phyloP scores from a whole-genome alignment of 192 early-diverging fungal genomes.

The Spizellomyces punctatus region DNA sequence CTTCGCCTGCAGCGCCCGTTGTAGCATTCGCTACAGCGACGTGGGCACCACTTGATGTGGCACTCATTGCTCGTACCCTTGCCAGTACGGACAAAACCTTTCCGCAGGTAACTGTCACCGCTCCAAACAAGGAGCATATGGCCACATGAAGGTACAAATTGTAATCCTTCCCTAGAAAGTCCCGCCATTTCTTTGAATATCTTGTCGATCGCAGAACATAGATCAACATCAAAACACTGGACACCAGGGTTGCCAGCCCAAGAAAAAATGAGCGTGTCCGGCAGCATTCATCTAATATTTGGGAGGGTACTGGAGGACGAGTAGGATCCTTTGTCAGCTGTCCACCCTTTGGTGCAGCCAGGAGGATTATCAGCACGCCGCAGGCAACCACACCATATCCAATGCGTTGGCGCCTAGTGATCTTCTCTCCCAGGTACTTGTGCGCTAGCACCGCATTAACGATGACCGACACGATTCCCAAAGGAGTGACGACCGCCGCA shows the following conservation, averaged over 20 bases:
- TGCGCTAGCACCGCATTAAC: conserved; percentile 22
- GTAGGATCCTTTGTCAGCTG: neutral
- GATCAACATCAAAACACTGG: conserved; percentile 11
- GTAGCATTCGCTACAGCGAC: no score
- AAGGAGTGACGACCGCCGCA: conserved; percentile 40
- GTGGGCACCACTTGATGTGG: no score
- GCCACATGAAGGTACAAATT: conserved; percentile 15
- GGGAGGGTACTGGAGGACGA: neutral
- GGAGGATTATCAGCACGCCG: conserved; percentile 31
- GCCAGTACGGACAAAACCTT: conserved; percentile 32
- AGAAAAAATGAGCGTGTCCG: conserved; percentile 20
- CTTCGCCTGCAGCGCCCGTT: neutral
- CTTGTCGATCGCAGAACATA: neutral
- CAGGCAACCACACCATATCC: conserved; percentile 30
- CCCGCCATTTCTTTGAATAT: neutral
- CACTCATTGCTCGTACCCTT: neutral
- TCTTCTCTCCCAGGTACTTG: conserved; percentile 25
- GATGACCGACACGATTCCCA: conserved; percentile 37
- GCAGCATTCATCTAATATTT: conserved; percentile 27
- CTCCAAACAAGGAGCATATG: conserved; percentile 36
- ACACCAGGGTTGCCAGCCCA: conserved; percentile 27
- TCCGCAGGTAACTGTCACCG: conserved; percentile 29
- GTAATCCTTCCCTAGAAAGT: neutral
- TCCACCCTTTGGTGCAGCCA: conserved; percentile 23
- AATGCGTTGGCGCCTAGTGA: conserved; percentile 13